These are phyloP conservation scores for Auriculariales sp. DNA, from an alignment of 768 basidiomycete genomes.

Conservation along the genomic window DNA sequence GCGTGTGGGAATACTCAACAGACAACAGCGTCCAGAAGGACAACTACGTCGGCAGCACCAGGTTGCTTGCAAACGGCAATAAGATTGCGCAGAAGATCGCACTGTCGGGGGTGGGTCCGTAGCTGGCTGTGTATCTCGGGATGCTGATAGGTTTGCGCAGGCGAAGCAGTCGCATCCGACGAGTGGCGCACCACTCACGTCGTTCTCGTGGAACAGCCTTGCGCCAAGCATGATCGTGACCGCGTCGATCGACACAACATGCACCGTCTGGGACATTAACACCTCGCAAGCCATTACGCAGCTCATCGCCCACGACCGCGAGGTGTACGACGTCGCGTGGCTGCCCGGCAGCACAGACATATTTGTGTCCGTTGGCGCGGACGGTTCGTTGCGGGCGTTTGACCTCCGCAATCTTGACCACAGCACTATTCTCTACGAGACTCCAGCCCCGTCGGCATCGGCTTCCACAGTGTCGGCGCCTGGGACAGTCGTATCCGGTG, in stretches of 20 bases:
- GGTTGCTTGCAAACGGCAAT: conserved; percentile 57
- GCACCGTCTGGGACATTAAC: conserved; percentile 98
- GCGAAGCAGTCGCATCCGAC: conserved; percentile 79
- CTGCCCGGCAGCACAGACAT: conserved; percentile 89
- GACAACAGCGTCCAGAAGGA: conserved; percentile 45
- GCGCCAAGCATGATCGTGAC: conserved; percentile 85
- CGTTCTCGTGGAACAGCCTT: conserved; percentile 96
- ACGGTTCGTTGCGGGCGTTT: conserved; percentile 91
- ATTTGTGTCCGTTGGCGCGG: conserved; percentile 96
- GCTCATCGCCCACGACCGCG: conserved; percentile 90
- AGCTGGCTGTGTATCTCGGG: not conserved
- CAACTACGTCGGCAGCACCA: conserved; percentile 62
- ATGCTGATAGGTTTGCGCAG: conserved; percentile 32
- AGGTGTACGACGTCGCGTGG: conserved; percentile 98
- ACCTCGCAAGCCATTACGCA: conserved; percentile 89
- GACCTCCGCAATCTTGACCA: conserved; percentile 94
- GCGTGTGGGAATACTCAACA: conserved; percentile 79
- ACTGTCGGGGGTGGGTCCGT: conserved; percentile 56
- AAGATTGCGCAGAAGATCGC: conserved; percentile 60
- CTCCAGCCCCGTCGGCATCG: conserved; percentile 15
- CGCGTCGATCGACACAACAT: conserved; percentile 96
- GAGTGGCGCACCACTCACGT: conserved; percentile 82
- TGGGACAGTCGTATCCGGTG: conserved; percentile 45
- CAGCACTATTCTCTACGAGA: conserved; percentile 94
- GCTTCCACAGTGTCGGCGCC: conserved; percentile 40